A percentile compares a stretch with the other conserved stretches of the same genome.
These are phyloP conservation scores for Xylaria flabelliformis DNA, from an alignment of 495 filamentous ascomycete species.

Conservation along the genomic window DNA sequence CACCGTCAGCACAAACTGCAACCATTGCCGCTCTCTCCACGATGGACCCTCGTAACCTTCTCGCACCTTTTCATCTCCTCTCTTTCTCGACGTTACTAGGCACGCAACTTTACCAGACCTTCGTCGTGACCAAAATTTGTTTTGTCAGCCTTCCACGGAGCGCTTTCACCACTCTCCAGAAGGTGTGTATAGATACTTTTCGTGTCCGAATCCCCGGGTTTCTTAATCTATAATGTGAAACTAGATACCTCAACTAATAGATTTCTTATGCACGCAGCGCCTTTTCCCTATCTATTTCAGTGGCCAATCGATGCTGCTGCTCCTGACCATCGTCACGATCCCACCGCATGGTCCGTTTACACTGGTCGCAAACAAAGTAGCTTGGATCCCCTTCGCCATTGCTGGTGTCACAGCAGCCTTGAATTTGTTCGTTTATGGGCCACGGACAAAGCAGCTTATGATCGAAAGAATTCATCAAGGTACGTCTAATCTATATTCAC, in stretches of 20 bases:
- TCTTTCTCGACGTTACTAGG: conserved; percentile 61
- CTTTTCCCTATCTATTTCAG: conserved; percentile 63
- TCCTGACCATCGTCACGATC: conserved; percentile 53
- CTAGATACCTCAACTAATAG: no score
- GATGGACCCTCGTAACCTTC: conserved; percentile 23
- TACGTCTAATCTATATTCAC: not conserved
- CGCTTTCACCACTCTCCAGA: conserved; percentile 58
- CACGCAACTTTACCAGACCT: conserved; percentile 58
- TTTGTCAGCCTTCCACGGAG: conserved; percentile 53
- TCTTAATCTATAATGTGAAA: no score
- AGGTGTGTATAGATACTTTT: conserved; percentile 18
- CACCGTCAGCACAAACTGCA: conserved; percentile 5
- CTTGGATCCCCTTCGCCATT: conserved; percentile 49
- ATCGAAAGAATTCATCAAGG: conserved; percentile 55
- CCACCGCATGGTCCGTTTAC: conserved; percentile 52
- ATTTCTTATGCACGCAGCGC: conserved; percentile 24
- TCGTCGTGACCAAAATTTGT: conserved; percentile 60
- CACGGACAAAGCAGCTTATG: conserved; percentile 53
- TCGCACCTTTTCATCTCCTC: conserved; percentile 54
- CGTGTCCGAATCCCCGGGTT: no score
- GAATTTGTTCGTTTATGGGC: conserved; percentile 57
- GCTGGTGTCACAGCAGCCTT: conserved; percentile 49
- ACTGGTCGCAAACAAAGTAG: conserved; percentile 39
- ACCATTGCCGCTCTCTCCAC: not conserved
- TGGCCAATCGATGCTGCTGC: conserved; percentile 50